phyloP scores from a whole-genome alignment of 2,329 filamentous ascomycete species.

The Cladosporium sp. region DNA sequence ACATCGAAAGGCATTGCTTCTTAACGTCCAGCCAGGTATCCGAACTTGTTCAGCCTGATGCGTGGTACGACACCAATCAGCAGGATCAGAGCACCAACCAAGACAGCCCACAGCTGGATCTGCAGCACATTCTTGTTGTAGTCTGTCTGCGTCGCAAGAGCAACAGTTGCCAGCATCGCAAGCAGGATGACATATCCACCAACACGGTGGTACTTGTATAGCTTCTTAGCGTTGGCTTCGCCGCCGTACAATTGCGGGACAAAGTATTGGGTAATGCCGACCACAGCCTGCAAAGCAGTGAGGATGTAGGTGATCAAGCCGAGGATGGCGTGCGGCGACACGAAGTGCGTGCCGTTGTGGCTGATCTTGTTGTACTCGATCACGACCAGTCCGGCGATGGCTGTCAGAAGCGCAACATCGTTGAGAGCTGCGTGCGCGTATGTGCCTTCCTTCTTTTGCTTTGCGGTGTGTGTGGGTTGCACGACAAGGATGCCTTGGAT shows the following conservation, averaged over 20 bases:
- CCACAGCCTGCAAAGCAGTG: slow-evolving; percentile 69
- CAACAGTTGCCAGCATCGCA: slow-evolving; percentile 71
- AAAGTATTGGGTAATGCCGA: slow-evolving; percentile 83
- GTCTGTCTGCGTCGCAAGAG: slow-evolving; percentile 72
- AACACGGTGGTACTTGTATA: slow-evolving; percentile 88
- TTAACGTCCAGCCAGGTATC: slow-evolving; percentile 46
- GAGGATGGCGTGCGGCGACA: slow-evolving; percentile 77
- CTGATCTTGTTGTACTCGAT: slow-evolving; percentile 84
- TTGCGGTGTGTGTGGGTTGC: slow-evolving; percentile 78
- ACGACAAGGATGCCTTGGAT: slow-evolving; percentile 80
- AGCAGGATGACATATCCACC: slow-evolving; percentile 73
- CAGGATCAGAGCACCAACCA: slow-evolving; percentile 66
- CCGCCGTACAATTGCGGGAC: slow-evolving; percentile 74
- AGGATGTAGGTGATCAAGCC: slow-evolving; percentile 74
- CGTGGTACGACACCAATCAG: slow-evolving; percentile 73
- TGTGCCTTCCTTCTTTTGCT: slow-evolving; percentile 68
- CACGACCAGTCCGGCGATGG: slow-evolving; percentile 65
- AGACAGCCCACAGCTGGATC: slow-evolving; percentile 74
- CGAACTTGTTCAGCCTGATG: slow-evolving; percentile 80
- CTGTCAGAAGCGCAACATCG: slow-evolving; percentile 60
- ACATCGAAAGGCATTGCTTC: not conserved
- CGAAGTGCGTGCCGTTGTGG: slow-evolving; percentile 69
- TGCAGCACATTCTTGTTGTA: slow-evolving; percentile 69
- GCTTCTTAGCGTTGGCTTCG: slow-evolving; percentile 72
- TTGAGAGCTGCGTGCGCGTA: slow-evolving; percentile 71